Evolutionary conservation across 2,329 filamentous ascomycete genomes (phyloP), one percentile per base, ranked within the genome.

Genomic region (Paecilomyces sp.): DNA sequence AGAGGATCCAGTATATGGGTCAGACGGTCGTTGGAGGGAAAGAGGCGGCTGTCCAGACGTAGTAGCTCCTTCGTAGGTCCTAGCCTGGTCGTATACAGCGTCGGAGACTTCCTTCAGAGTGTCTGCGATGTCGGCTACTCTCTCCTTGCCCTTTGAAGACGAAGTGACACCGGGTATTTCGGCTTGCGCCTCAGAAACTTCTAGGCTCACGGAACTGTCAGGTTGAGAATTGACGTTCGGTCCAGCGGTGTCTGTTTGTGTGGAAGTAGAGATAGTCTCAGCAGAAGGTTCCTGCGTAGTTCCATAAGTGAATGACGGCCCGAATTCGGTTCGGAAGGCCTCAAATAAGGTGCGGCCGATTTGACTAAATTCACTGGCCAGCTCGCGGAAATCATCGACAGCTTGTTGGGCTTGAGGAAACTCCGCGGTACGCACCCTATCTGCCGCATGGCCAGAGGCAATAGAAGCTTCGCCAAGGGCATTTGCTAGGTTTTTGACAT

Each of bases 341-440:
- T 72, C 62, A 57, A 75, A 74, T 18, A 78, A 61, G 8, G 73
- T 73, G 55, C 70, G 68, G 3, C 74, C 71, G 56, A 75, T 70
- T 53, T 77, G 66, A 54, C 75, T 74, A 53, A 79, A 64, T 54
- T 78, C 76, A n/a, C 67, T 65, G 3, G 76, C 72, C 64, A 80
- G 71, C 57, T 63, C 69, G 56, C 72, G 75, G 36, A 81, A 66
- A 28, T 72, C 69, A 34, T 71, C 68, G 7, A 76, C 68, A 13
- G 77, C 64, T 60, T 71, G 69, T 51, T 76, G 72, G 24, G 75
- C 68, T 12, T 73, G 66, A 52, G 71, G 71, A 18, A 72, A 61
- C 33, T 77, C 74, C 7, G 70, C 67, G 28, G 74, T 68, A 25
- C 72, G 68, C n/a, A 69, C 72, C 57, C 69, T 70, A 41, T 73